Conservation (phyloP, 345 rosid species). For the Arabis hirsuta region DNA sequence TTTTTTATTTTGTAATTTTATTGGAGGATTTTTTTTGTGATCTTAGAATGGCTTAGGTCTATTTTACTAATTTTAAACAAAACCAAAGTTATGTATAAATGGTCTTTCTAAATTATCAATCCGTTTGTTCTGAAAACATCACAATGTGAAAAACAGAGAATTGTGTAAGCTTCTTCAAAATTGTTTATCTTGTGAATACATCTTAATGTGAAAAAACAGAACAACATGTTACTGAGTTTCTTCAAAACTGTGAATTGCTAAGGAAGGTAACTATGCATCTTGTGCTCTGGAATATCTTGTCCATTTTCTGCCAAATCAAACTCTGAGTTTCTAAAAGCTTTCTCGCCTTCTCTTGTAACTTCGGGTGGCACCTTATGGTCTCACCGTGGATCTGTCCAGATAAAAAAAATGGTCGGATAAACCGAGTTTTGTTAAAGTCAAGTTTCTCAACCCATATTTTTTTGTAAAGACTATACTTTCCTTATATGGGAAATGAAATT, state of each 20-base stretch:
- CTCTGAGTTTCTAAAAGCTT: conserved; percentile 75
- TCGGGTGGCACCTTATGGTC: conserved; percentile 65
- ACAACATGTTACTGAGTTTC: conserved; percentile 2
- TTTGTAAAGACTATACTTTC: neutral
- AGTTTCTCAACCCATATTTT: no score
- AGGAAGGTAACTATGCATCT: conserved; percentile 94
- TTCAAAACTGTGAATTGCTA: conserved; percentile 85
- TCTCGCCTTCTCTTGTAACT: conserved; percentile 70
- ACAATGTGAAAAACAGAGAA: no score
- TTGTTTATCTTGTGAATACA: neutral
- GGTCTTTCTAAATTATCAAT: neutral
- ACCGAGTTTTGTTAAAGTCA: neutral
- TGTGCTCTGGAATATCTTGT: conserved; percentile 79
- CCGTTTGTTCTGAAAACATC: no score
- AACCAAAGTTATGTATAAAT: neutral
- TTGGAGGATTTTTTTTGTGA: neutral
- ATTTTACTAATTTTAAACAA: neutral
- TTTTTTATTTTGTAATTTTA: conserved; percentile 13
- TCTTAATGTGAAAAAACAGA: neutral
- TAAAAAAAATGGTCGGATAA: neutral
- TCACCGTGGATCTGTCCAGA: conserved; percentile 86
- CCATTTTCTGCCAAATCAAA: conserved; percentile 81
- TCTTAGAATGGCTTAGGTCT: conserved; percentile 8
- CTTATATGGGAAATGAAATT: conserved; percentile 9
- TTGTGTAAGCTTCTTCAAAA: no score